A percentile compares a stretch with the other conserved stretches of the same genome.
phyloP scores from a whole-genome alignment of 345 rosid genomes.

The Dipteronia sinensis region DNA sequence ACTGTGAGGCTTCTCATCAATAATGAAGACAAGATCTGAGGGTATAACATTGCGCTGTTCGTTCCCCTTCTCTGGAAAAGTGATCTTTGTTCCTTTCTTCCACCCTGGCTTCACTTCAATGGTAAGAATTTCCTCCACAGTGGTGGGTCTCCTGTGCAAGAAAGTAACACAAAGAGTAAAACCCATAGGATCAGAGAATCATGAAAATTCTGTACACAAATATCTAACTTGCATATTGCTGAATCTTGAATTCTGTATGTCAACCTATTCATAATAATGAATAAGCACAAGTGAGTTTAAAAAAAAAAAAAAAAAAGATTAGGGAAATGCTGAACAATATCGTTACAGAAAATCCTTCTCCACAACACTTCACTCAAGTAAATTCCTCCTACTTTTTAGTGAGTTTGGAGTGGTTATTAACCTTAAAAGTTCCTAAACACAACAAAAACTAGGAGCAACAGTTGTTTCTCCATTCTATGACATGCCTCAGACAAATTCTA shows the following conservation, averaged over 20 bases:
- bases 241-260: background rate
- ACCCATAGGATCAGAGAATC: background rate
- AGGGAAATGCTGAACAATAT: background rate
- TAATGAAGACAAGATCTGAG: conserved; percentile 68
- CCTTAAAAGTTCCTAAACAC: background rate
- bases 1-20: conserved; percentile 85
- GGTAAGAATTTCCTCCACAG: conserved; percentile 71
- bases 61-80: conserved; percentile 78
- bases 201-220: background rate
- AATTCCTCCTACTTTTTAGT: background rate
- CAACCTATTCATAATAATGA: conserved; percentile 2
- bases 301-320: too few relatives aligned
- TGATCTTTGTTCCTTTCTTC: conserved; percentile 90
- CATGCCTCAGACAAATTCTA: background rate
- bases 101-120: conserved; percentile 87
- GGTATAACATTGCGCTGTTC: conserved; percentile 69
- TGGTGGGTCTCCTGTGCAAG: conserved; percentile 56
- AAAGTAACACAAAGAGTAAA: background rate
- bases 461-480: background rate
- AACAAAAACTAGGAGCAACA: background rate
- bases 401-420: background rate
- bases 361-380: background rate
- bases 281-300: conserved; percentile 1
- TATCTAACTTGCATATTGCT: background rate
- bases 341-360: background rate